These are phyloP conservation scores for Rhamnella rubrinervis DNA, from an alignment of 331 rosid genomes.

Conservation along the genomic window DNA sequence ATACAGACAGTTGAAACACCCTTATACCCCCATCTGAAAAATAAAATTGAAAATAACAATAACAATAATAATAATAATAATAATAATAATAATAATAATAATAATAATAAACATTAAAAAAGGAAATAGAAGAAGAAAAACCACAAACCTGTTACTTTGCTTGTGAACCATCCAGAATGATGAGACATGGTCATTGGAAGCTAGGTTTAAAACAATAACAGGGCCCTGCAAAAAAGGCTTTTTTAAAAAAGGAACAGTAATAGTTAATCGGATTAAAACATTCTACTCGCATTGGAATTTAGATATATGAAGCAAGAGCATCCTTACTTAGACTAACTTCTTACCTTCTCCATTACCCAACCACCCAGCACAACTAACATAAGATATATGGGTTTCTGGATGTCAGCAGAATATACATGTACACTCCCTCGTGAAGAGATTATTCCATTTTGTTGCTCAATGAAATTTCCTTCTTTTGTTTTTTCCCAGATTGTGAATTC, in stretches of 20 bases:
- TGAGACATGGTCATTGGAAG: conserved; percentile 62
- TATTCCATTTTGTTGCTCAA: conserved; percentile 58
- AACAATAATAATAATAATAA: neutral
- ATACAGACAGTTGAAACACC: too few relatives aligned
- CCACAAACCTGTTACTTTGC: conserved; percentile 74
- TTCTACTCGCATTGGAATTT: conserved; percentile 5
- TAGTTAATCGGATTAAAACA: conserved; percentile 9
- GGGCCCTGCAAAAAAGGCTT: conserved; percentile 57
- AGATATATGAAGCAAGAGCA: conserved; percentile 1
- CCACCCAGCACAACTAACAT: conserved; percentile 76
- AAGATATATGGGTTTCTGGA: conserved; percentile 77
- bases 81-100: neutral
- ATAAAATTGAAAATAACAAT: neutral
- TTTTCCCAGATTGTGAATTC: conserved; percentile 73
- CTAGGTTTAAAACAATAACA: conserved; percentile 71
- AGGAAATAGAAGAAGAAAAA: neutral
- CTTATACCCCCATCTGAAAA: neutral
- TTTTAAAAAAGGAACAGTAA: conserved; percentile 3
- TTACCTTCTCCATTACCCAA: conserved; percentile 95
- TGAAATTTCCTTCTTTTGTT: conserved; percentile 63
- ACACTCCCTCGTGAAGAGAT: conserved; percentile 72
- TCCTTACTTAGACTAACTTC: conserved; percentile 20
- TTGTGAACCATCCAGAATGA: conserved; percentile 90
- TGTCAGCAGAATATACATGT: conserved; percentile 81
- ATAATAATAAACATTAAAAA: neutral